Evolutionary conservation across 257 asterid species (phyloP).

Genomic region (Anisodus acutangulus): DNA sequence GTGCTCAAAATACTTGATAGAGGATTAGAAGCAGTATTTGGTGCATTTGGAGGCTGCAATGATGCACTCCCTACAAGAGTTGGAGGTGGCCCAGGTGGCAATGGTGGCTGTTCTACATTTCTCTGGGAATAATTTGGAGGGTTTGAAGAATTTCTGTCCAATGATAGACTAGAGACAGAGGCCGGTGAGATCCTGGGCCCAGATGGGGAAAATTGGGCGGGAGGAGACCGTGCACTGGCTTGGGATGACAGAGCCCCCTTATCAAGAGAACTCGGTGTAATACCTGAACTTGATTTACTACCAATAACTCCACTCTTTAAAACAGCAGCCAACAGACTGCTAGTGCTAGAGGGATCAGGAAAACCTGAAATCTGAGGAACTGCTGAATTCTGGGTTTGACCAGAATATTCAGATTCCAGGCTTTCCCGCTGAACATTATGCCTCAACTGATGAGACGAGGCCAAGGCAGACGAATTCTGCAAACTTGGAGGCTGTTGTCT

Average conservation of each 20-base stretch:
- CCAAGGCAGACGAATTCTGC: conserved; percentile 41
- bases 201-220: conserved; percentile 24
- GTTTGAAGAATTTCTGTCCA: conserved; percentile 36
- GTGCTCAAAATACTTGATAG: conserved; percentile 84
- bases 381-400: conserved; percentile 29
- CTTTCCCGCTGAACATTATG: conserved; percentile 48
- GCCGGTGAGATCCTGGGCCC: conserved; percentile 24
- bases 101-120: conserved; percentile 46
- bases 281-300: conserved; percentile 35
- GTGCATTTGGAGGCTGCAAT: conserved; percentile 41
- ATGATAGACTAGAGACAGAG: conserved; percentile 29
- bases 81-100: conserved; percentile 41
- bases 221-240: conserved; percentile 39
- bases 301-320: conserved; percentile 56
- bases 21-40: conserved; percentile 59
- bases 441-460: conserved; percentile 47
- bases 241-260: conserved; percentile 39
- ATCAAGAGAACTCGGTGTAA: conserved; percentile 39
- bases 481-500: conserved; percentile 45
- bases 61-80: conserved; percentile 45
- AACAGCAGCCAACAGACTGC: conserved; percentile 61
- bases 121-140: conserved; percentile 41
- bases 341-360: conserved; percentile 50
- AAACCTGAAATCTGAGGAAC: conserved; percentile 46
- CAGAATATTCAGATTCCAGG: conserved; percentile 37